Evolutionary conservation across 345 rosid species (phyloP).

Genomic region (Viola odorata): DNA sequence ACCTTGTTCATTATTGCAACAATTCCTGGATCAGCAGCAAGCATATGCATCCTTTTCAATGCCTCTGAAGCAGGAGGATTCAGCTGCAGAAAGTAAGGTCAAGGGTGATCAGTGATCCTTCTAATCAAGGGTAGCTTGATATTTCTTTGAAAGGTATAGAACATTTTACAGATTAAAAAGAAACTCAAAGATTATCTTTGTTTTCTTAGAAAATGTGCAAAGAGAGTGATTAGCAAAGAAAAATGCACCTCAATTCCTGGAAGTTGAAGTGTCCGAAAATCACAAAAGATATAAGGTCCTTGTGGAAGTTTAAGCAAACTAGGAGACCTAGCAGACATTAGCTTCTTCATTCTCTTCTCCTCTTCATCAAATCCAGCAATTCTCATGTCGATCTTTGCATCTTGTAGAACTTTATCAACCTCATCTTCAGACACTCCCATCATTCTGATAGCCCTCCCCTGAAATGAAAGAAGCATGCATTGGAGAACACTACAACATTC

Average conservation of each 20-base stretch:
- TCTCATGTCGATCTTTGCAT: slow-evolving; percentile 48
- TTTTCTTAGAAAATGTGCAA: no score
- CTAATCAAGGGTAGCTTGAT: not conserved
- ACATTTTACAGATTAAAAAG: no score
- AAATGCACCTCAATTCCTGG: slow-evolving; percentile 65
- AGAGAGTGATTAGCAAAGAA: not conserved
- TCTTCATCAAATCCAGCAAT: slow-evolving; percentile 92
- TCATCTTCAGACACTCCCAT: slow-evolving; percentile 85
- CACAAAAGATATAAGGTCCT: slow-evolving; percentile 71
- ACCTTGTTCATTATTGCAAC: slow-evolving; percentile 91
- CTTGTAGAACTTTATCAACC: slow-evolving; percentile 44
- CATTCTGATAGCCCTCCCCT: slow-evolving; percentile 81
- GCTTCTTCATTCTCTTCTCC: slow-evolving; percentile 64
- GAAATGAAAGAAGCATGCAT: slow-evolving; percentile 18
- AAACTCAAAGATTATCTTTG: no score
- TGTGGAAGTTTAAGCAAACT: slow-evolving; percentile 55
- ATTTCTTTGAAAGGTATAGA: no score
- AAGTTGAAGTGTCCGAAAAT: slow-evolving; percentile 70
- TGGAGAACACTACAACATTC: slow-evolving; percentile 4
- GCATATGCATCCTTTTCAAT: slow-evolving; percentile 88
- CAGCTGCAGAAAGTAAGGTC: slow-evolving; percentile 36
- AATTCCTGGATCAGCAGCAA: slow-evolving; percentile 95
- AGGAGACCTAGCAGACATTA: slow-evolving; percentile 24
- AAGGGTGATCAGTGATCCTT: not conserved
- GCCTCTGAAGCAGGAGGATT: slow-evolving; percentile 87